Percentiles rank a stretch among this genome's conserved stretches.
Conservation (phyloP, 768 basidiomycete species). For the Rhizopogon vesiculosus region DNA sequence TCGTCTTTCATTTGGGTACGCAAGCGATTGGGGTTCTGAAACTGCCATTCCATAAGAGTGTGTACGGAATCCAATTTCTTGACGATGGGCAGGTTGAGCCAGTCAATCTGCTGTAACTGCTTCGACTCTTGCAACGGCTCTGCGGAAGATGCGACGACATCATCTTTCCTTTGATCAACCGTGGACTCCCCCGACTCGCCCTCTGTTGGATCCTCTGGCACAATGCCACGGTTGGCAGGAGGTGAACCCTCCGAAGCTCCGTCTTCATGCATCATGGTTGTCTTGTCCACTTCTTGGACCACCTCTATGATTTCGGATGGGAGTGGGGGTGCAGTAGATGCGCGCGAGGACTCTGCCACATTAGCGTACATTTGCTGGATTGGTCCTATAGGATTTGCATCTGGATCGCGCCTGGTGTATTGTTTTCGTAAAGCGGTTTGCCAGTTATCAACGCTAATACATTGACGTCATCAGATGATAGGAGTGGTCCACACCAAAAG, state of each 20-base stretch:
- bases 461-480: constrained; percentile 11
- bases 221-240: background rate
- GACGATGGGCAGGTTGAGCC: constrained; percentile 68
- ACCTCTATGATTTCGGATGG: constrained; percentile 1
- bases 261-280: constrained; percentile 3
- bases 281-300: constrained; percentile 5
- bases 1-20: constrained; percentile 73
- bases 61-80: constrained; percentile 73
- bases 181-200: constrained; percentile 1
- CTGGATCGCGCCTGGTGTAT: constrained; percentile 68
- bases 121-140: constrained; percentile 16
- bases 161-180: constrained; percentile 11
- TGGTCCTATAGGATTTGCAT: constrained; percentile 69
- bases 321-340: constrained; percentile 19
- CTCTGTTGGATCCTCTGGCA: constrained; percentile 1
- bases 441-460: constrained; percentile 65
- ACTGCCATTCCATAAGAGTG: constrained; percentile 80
- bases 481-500: constrained; percentile 15
- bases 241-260: constrained; percentile 9
- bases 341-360: constrained; percentile 23
- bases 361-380: constrained; percentile 18
- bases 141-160: constrained; percentile 14
- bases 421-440: constrained; percentile 74
- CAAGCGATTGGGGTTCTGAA: constrained; percentile 69
- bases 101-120: constrained; percentile 45